Conservation (phyloP, 345 rosid genomes). For the Hibiscus mutabilis region DNA sequence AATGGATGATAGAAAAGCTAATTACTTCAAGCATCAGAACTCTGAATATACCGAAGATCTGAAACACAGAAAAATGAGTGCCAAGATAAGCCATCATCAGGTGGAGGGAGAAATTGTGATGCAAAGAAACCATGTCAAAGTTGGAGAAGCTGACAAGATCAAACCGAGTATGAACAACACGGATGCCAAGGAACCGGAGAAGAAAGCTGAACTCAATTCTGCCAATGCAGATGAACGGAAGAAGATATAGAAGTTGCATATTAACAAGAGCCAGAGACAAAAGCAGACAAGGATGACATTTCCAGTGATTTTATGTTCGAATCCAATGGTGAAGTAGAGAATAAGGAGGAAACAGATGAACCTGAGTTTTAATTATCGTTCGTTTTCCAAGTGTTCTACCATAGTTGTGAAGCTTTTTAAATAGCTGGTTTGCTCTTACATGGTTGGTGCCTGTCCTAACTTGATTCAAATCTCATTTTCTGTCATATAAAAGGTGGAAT, state of each 20-base stretch:
- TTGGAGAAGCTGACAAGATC: constrained; percentile 6
- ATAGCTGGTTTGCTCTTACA: background rate
- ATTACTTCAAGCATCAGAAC: constrained; percentile 10
- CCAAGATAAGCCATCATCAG: background rate
- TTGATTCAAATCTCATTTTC: too few relatives aligned
- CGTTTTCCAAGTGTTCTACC: background rate
- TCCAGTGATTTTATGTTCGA: constrained; percentile 12
- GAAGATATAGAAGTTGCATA: constrained; percentile 16
- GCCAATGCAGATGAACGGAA: background rate
- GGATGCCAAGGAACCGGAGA: constrained; percentile 8
- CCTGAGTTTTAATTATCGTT: constrained; percentile 22
- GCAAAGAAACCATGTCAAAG: constrained; percentile 4
- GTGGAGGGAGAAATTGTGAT: background rate
- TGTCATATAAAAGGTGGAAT: too few relatives aligned
- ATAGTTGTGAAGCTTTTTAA: background rate
- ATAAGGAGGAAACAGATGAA: constrained; percentile 27
- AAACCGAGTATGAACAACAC: background rate
- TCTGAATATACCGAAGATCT: constrained; percentile 8
- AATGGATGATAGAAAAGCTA: background rate
- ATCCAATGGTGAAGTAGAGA: constrained; percentile 19
- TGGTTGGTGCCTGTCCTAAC: background rate
- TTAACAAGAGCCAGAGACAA: constrained; percentile 5
- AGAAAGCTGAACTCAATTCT: background rate
- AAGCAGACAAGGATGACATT: constrained; percentile 7
- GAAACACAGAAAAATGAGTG: background rate